These are phyloP conservation scores for Alternaria alternata DNA, from an alignment of 2,329 filamentous ascomycete species.

Conservation along the genomic window DNA sequence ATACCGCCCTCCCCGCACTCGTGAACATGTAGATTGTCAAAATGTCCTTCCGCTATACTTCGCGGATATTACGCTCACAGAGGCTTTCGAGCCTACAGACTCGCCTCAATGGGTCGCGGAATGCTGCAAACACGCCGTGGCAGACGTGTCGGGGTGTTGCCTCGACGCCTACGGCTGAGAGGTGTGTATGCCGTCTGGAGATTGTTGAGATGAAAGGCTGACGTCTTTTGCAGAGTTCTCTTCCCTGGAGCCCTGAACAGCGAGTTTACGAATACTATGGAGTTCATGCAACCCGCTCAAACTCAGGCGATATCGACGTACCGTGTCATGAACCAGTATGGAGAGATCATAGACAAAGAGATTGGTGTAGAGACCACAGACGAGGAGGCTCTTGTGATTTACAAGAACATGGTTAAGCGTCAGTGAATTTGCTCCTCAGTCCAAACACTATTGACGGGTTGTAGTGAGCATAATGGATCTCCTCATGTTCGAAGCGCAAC, in stretches of 20 bases:
- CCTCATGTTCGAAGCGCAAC: conserved; percentile 97
- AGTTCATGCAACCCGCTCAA: conserved; percentile 74
- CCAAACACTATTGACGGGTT: conserved; percentile 8
- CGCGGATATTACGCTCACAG: conserved; percentile 35
- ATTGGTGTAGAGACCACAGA: conserved; percentile 71
- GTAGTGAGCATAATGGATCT: conserved; percentile 86
- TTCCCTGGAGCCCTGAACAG: conserved; percentile 97
- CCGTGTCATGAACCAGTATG: conserved; percentile 89
- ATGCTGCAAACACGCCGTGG: conserved; percentile 27
- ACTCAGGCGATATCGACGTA: conserved; percentile 87
- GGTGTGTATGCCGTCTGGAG: conserved; percentile 55
- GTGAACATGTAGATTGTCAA: conserved; percentile 32
- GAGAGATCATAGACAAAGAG: conserved; percentile 77
- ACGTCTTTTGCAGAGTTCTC: conserved; percentile 57
- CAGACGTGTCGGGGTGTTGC: conserved; percentile 64
- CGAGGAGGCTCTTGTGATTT: conserved; percentile 67
- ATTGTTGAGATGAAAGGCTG: not conserved
- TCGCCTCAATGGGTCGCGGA: conserved; percentile 28
- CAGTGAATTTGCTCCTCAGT: conserved; percentile 13
- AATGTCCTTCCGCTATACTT: conserved; percentile 47
- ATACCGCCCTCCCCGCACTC: conserved; percentile 25
- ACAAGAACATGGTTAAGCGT: conserved; percentile 70
- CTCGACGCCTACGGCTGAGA: conserved; percentile 66
- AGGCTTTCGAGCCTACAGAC: conserved; percentile 20
- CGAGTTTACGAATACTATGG: conserved; percentile 82